These are phyloP conservation scores for Mycena vulgaris DNA, from an alignment of 768 basidiomycete genomes.

Conservation along the genomic window DNA sequence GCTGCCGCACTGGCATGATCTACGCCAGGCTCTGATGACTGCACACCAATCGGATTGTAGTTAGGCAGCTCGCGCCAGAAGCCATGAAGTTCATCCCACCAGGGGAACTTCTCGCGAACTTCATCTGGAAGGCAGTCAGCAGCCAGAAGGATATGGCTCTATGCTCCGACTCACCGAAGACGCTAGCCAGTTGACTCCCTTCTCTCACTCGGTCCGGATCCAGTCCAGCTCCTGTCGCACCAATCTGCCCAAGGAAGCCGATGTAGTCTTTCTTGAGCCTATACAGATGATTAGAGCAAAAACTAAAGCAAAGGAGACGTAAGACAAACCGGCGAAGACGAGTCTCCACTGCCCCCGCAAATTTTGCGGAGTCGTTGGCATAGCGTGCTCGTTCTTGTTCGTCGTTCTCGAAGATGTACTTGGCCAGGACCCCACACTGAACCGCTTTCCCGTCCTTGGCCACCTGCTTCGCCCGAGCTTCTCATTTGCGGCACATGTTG, in stretches of 20 bases:
- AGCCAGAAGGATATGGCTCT: not conserved
- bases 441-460: slow-evolving; percentile 7
- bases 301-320: not conserved
- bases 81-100: slow-evolving; percentile 26
- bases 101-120: not conserved
- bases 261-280: slow-evolving; percentile 21
- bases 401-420: slow-evolving; percentile 17
- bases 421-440: slow-evolving; percentile 10
- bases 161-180: slow-evolving; percentile 6
- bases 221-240: slow-evolving; percentile 26
- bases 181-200: not conserved
- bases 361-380: slow-evolving; percentile 2
- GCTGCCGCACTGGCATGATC: slow-evolving; percentile 21
- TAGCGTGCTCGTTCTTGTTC: not conserved
- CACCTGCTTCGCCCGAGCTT: not conserved
- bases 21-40: slow-evolving; percentile 24
- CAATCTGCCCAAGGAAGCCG: not conserved
- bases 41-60: slow-evolving; percentile 25
- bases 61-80: slow-evolving; percentile 23
- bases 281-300: too few species aligned
- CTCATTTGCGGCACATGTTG: too few species aligned
- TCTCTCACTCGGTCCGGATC: not conserved
- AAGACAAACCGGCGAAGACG: slow-evolving; percentile 2
- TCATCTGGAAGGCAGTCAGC: not conserved
- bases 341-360: not conserved